Base-by-base conservation (phyloP, 495 filamentous ascomycete species). In the Penicillium salamii region DNA sequence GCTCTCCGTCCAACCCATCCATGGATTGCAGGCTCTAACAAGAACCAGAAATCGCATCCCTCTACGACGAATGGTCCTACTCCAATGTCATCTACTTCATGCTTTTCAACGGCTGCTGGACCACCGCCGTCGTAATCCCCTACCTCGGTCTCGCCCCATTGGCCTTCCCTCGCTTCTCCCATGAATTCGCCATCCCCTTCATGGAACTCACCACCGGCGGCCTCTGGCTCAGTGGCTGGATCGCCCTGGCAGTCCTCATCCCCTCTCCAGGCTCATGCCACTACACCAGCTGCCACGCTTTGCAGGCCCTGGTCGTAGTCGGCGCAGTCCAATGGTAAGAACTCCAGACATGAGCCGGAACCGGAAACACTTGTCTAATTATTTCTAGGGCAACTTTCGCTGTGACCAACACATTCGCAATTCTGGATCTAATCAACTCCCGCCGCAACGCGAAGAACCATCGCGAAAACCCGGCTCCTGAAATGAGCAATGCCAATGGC, bases 91-190 rank as follows among this genome's bases (percentile, higher is more conserved):
- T 83, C 58, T 78, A 79, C 65, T 89, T 84, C 71, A 78, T 89
- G 67, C 66, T 89, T 62, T 87, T 88, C 75, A 70, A 70, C 65
- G 71, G 80, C 49, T 71, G 86, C 52, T 88, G 83, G 83, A 82
- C 85, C 7, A 65, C 87, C 33, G 71, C 45, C 18, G 49, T 89
- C 44, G 75, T 80, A 0, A 67, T 90, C 32, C 58, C 68, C 44
- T 88, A 87, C 68, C 71, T 90, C 42, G 71, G 77, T 53, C 45
- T 89, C 23, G 72, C 77, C 6, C 84, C 85, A 1, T 57, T 74
- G 23, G 79, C 78, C 63, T 70, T 78, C 58, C 70, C 78, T 3
- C 68, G 64, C 44, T 51, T 78, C 36, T 74, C 75, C 49, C 79
- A 84, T 66, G 76, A 77, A 24, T 63, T 80, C 24, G 60, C 52